Evolutionary conservation across 208 protist species (phyloP), one percentile per base, ranked within the genome.

Genomic region (Trypanosoma cruzi): DNA sequence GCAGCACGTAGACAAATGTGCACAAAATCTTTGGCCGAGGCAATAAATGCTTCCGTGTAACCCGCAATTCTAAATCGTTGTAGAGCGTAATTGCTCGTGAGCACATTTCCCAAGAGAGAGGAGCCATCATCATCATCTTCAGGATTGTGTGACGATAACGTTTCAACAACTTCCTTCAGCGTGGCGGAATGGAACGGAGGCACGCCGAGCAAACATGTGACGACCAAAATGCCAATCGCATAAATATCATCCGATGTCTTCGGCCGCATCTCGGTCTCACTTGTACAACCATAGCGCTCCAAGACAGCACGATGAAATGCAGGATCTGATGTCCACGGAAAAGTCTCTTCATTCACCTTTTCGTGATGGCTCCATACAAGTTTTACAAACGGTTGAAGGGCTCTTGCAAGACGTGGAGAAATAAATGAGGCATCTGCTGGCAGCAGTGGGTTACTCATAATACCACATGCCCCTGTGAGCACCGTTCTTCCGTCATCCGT

Each of bases 241-340:
- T 93, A 90, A n/a, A 95, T 50, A 72, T 95, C 90, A 59, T 95
- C 90, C 0, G 64, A 57, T 2, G 58, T 32, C 6, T 64, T 68
- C 31, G 81, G 61, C 11, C 24, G 34, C 50, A 67, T 55, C 34
- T 61, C 50, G 14, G 44, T 37, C 24, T 36, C 37, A 18, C 44
- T 22, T 44, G 18, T 36, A 42, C 63, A 70, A 3, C 71, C 71
- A 36, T 68, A 75, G 20, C 52, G 32, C 31, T 64, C 54, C 4
- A 75, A 46, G 26, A 75, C 14, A 22, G 29, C 54, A 52, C 34
- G 18, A n/a, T 75, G 61, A 70, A 70, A 69, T 16, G 42, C 11
- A 3, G 44, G 46, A 52, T 75, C 48, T 22, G 50, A 24, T 24
- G 53, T 42, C 69, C 69, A 74, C 34, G 69, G 31, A 40, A 62